Base-by-base conservation (phyloP, 2,329 filamentous ascomycete species). In the Plectosphaerella plurivora region DNA sequence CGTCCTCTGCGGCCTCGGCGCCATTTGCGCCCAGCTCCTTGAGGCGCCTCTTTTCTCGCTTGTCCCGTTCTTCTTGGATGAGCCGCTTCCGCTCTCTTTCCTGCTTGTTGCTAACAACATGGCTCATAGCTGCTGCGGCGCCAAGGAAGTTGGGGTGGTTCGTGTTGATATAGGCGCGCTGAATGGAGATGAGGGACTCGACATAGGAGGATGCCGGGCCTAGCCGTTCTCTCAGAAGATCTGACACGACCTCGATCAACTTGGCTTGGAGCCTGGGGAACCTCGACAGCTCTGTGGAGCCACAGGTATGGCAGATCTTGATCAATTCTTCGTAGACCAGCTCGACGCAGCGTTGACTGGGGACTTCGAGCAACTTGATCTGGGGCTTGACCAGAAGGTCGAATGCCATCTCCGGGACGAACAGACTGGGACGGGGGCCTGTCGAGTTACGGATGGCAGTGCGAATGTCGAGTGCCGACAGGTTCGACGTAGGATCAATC, bases 131-230 rank as follows among this genome's bases (percentile, higher is more conserved):
- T 36, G 92, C 93, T 20, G 94, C 93, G 15, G 94, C 94, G 45
- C 94, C 94, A 15, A 97, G 83, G 75, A 99, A 99, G 71, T 99
- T 99, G 47, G 94, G 94, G 68, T 99, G 94, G 65, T 99, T 99
- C 42, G 94, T 99, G 75, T 99, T 99, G 74, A 99, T 97, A 72
- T 99, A 99, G 18, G 94, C 94, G 60, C 94, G 84, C 72, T 99
- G 94, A 55, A 99, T 99, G 24, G 94, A 88, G 59, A 99, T 99
- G 56, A 99, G 79, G 41, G 93, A 97, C 70, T 97, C 94, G 44
- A 99, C 94, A 61, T 99, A 99, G 50, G 74, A 81, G 2, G 93
- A 96, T 52, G 89, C 86, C 11, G 94, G 94, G 2, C 94, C 94
- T 6, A 99, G 79, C 55, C 93, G 84, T 73, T 99, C 94, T 51